These are phyloP conservation scores for Phaeolepiota aurea DNA, from an alignment of 768 basidiomycete genomes.

Conservation along the genomic window DNA sequence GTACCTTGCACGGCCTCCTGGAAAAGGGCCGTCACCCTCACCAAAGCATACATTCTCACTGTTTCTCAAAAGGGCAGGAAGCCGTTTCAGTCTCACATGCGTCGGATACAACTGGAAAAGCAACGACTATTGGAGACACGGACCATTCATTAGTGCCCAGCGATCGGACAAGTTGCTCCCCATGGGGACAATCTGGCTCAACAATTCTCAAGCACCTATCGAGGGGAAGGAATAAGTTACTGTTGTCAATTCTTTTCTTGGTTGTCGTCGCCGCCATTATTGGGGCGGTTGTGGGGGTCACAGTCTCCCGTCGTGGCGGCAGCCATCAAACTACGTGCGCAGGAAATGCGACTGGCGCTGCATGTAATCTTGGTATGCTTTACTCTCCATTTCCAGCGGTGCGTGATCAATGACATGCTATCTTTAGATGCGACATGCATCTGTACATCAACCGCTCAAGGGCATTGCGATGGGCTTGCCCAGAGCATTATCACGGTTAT, in stretches of 20 bases:
- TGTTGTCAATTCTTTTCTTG: conserved; percentile 12
- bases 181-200: not conserved
- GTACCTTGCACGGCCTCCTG: conserved; percentile 36
- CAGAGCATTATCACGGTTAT: conserved; percentile 40
- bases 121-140: not conserved
- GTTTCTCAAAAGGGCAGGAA: conserved; percentile 9
- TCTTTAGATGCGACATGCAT: conserved; percentile 53
- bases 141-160: too few species aligned
- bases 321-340: conserved; percentile 22
- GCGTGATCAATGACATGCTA: conserved; percentile 2
- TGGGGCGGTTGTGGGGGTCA: conserved; percentile 32
- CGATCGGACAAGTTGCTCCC: too few species aligned
- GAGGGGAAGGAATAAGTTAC: not conserved
- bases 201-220: not conserved
- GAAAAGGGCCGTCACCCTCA: conserved; percentile 49
- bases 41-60: conserved; percentile 25
- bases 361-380: conserved; percentile 49
- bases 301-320: conserved; percentile 21
- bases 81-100: conserved; percentile 12
- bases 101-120: not conserved
- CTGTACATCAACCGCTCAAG: conserved; percentile 36
- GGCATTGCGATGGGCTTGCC: conserved; percentile 46
- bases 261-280: conserved; percentile 25
- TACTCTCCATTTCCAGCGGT: not conserved
- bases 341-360: conserved; percentile 35